Base-by-base conservation (phyloP, 768 basidiomycete species). In the Lyophyllum shimeji region DNA sequence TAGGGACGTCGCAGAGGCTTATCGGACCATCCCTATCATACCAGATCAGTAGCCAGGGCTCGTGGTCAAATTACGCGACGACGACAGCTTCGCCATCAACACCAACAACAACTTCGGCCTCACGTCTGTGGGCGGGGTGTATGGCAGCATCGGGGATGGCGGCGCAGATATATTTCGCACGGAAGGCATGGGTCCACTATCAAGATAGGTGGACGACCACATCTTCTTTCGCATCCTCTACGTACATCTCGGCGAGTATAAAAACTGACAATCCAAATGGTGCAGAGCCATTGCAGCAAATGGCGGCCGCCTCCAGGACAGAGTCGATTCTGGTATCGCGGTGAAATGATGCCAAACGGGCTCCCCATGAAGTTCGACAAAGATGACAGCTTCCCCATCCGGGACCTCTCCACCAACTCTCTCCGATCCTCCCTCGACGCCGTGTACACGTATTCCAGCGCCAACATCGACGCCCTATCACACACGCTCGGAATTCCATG, bases 1-100 rank as follows among this genome's bases (percentile, higher is more conserved):
- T 7, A 55, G 69, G 0, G 76, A 82, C 31, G 68, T 81, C 0
- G 57, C 67, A 0, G 73, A 78, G 53, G 79, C 77, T 0, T 79
- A 77, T 46, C 57, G 70, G 0, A 69, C 61, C 0, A 54, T 76
- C 0, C 73, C 69, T 0, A 52, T 72, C 0, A 57, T 63, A 7
- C 65, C 59, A 0, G 60, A 59, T 0, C 76, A 77, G 37, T 78
- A 74, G 75, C 73, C 71, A 7, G 70, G 68, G 0, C 49, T 70
- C 0, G 69, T 75, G 0, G 60, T 76, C 0, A 52, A 62, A 0
- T 45, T 71, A 0, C 23, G 46, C 0, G 53, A 48, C 0, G 20
- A 58, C 2, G 50, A 65, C 21, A 11, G n/a, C 0, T 67, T 65
- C 39, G 64, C 57, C 1, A 44, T 71, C 18, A 61, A 72, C 40